Percentiles rank a stretch among this genome's conserved stretches.
These are phyloP conservation scores for Nemania diffusa DNA, from an alignment of 2,329 filamentous ascomycete genomes.

Conservation along the genomic window DNA sequence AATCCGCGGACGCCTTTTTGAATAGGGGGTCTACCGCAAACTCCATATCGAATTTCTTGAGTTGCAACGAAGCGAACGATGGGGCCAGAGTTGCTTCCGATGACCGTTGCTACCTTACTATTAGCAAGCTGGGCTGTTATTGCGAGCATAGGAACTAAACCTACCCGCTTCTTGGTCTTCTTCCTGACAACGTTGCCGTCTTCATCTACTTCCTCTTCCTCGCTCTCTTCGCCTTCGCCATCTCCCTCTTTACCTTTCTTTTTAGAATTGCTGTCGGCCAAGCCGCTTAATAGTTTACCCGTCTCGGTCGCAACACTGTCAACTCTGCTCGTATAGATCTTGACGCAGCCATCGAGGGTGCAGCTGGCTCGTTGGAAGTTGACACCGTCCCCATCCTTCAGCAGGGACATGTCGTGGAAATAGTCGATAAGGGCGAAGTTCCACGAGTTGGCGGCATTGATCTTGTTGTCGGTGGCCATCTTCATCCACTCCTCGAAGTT, in stretches of 20 bases:
- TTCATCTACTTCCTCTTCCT: slow-evolving; percentile 72
- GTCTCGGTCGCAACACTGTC: slow-evolving; percentile 99
- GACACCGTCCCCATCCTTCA: slow-evolving; percentile 95
- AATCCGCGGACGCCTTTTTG: slow-evolving; percentile 98
- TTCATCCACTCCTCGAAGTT: slow-evolving; percentile 99
- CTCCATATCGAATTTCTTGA: slow-evolving; percentile 98
- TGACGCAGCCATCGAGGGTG: slow-evolving; percentile 96
- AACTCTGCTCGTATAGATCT: slow-evolving; percentile 98
- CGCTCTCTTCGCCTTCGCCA: slow-evolving; percentile 74
- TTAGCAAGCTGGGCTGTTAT: slow-evolving; percentile 35
- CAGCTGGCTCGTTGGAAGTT: slow-evolving; percentile 99
- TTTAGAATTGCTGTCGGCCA: slow-evolving; percentile 86
- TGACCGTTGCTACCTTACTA: slow-evolving; percentile 68
- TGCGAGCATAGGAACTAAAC: slow-evolving; percentile 32
- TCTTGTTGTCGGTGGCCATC: slow-evolving; percentile 99
- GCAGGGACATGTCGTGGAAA: slow-evolving; percentile 97
- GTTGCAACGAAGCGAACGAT: slow-evolving; percentile 85
- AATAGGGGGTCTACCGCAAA: slow-evolving; percentile 98
- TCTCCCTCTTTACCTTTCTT: slow-evolving; percentile 74
- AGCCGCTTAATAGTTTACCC: slow-evolving; percentile 89
- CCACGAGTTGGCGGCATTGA: slow-evolving; percentile 98
- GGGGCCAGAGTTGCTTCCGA: slow-evolving; percentile 94
- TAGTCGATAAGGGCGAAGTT: slow-evolving; percentile 99
- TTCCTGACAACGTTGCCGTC: slow-evolving; percentile 66
- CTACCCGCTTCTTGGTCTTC: slow-evolving; percentile 80